These are phyloP conservation scores for Cercospora nicotianae DNA, from an alignment of 2,329 filamentous ascomycete species.

Conservation along the genomic window DNA sequence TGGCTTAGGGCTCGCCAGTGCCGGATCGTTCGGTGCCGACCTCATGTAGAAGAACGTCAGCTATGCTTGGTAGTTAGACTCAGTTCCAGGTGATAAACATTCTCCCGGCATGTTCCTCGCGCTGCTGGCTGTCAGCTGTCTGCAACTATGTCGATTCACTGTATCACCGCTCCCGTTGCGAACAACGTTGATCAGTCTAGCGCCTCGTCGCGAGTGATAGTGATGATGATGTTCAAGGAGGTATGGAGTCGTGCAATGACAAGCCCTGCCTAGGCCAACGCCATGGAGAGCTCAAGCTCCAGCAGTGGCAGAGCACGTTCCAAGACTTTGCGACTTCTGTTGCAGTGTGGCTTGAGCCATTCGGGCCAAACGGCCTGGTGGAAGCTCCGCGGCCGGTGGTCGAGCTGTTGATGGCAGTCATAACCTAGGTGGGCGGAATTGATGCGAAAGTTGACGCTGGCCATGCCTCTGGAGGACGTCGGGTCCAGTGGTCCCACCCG, in stretches of 20 bases:
- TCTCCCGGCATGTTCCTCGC: neutral
- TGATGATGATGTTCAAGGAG: slow-evolving; percentile 1
- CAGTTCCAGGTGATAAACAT: neutral
- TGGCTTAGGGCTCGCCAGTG: neutral
- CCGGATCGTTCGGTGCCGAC: slow-evolving; percentile 39
- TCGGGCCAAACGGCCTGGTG: neutral
- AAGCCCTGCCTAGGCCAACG: slow-evolving; percentile 3
- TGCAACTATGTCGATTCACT: neutral
- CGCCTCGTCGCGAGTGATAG: neutral
- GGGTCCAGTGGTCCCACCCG: neutral
- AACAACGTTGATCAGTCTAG: neutral
- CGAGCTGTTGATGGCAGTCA: neutral
- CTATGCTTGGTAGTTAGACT: neutral
- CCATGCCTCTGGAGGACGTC: neutral
- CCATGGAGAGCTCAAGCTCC: neutral
- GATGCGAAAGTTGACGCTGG: neutral
- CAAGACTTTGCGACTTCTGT: neutral
- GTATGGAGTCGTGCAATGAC: neutral
- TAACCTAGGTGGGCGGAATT: neutral
- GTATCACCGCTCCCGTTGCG: neutral
- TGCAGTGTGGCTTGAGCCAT: neutral
- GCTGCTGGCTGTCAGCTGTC: neutral
- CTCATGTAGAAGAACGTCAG: neutral
- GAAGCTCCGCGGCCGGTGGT: neutral
- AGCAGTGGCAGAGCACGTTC: slow-evolving; percentile 11